Evolutionary conservation across 352 stramenopile species (phyloP).

Genomic region (Globisporangium irregulare): DNA sequence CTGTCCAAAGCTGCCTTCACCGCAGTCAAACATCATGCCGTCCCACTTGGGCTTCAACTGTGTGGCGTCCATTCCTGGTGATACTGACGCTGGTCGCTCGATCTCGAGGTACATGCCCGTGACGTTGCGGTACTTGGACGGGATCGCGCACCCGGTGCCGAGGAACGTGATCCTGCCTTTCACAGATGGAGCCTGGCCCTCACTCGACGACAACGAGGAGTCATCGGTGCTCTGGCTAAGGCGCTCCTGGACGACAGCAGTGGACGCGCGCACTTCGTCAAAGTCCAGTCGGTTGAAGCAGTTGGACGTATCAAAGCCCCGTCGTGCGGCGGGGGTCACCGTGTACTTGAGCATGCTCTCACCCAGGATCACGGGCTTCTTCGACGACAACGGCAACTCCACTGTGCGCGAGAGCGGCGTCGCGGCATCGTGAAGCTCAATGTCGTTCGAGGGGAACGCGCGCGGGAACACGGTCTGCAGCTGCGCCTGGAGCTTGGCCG

Average conservation of each 20-base stretch:
- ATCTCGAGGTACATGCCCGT: constrained; percentile 93
- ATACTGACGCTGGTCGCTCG: constrained; percentile 8
- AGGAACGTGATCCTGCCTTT: constrained; percentile 90
- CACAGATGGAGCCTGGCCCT: neutral
- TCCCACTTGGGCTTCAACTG: constrained; percentile 19
- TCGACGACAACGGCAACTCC: constrained; percentile 19
- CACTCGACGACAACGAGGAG: neutral
- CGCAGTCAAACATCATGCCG: constrained; percentile 93
- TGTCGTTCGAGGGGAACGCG: constrained; percentile 51
- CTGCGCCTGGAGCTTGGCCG: constrained; percentile 66
- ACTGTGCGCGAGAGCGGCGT: constrained; percentile 33
- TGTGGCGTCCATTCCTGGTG: neutral
- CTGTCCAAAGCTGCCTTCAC: constrained; percentile 96
- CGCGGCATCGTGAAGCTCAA: constrained; percentile 38
- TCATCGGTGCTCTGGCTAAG: neutral
- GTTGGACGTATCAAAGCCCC: constrained; percentile 51
- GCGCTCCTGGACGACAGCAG: constrained; percentile 19
- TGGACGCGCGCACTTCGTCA: constrained; percentile 38
- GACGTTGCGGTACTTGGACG: constrained; percentile 98
- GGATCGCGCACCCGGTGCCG: constrained; percentile 95
- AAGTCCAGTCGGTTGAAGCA: constrained; percentile 56
- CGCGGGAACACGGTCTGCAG: constrained; percentile 61
- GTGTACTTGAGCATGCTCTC: constrained; percentile 79
- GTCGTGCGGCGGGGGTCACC: constrained; percentile 49
- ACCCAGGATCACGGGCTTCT: constrained; percentile 37